Conservation (phyloP, 345 rosid genomes). For the Jatropha curcas region DNA sequence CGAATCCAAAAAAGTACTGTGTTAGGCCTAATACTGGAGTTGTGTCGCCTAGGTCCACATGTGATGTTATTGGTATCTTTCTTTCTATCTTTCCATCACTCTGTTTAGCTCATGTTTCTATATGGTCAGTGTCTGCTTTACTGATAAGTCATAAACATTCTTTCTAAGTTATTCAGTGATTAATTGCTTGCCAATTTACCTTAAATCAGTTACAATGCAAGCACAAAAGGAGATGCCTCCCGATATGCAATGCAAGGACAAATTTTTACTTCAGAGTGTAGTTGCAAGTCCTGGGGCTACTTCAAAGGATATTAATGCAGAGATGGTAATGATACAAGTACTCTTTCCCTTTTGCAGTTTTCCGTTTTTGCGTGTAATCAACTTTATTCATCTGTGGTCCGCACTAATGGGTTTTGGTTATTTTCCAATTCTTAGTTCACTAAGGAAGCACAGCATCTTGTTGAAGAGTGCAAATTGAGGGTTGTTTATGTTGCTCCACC, state of each 20-base stretch:
- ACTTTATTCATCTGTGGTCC: conserved; percentile 15
- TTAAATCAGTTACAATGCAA: conserved; percentile 80
- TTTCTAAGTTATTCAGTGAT: conserved; percentile 13
- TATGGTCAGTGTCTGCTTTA: background rate
- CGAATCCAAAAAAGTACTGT: conserved; percentile 90
- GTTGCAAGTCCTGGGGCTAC: conserved; percentile 56
- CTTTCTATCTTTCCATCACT: background rate
- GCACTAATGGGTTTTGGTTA: background rate
- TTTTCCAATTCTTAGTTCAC: conserved; percentile 46
- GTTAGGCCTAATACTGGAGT: conserved; percentile 86
- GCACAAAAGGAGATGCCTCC: conserved; percentile 77
- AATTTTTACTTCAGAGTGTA: conserved; percentile 78
- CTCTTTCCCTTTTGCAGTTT: background rate
- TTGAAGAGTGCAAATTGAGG: conserved; percentile 76
- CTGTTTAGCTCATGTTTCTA: background rate
- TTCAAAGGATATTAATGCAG: conserved; percentile 60
- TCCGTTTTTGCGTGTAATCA: background rate
- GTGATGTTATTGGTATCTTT: conserved; percentile 66
- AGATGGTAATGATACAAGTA: conserved; percentile 49
- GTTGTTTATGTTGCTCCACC: conserved; percentile 80
- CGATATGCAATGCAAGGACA: conserved; percentile 91
- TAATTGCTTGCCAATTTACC: conserved; percentile 11
- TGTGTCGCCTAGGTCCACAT: conserved; percentile 68
- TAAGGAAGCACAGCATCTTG: conserved; percentile 56
- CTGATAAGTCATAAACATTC: background rate